Evolutionary conservation across 1,139 yeast species (phyloP).

Genomic region (Yamadazyma jaroonii): DNA sequence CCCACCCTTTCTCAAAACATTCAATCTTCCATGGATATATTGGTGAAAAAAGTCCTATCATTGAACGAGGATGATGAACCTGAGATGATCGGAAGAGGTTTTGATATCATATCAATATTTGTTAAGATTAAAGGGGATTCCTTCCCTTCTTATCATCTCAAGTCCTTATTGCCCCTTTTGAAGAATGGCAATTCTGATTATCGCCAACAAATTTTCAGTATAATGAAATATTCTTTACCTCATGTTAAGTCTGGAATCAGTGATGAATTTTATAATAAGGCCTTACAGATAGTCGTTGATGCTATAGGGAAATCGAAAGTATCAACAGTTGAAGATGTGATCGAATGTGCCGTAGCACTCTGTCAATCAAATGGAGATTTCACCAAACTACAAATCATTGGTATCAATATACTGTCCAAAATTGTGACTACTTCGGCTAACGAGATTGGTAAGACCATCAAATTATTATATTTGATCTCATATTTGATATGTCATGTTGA

Average conservation of each 20-base stretch:
- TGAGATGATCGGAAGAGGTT: background rate
- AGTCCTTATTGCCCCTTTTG: slow-evolving; percentile 57
- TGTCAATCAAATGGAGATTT: slow-evolving; percentile 30
- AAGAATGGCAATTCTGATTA: slow-evolving; percentile 43
- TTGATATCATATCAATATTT: slow-evolving; percentile 49
- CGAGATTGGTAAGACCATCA: too few relatives aligned
- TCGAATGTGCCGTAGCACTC: slow-evolving; percentile 63
- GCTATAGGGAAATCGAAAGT: slow-evolving; percentile 50
- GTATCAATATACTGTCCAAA: too few relatives aligned
- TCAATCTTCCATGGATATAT: background rate
- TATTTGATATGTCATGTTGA: slow-evolving; percentile 67
- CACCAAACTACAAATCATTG: too few relatives aligned
- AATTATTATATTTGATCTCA: slow-evolving; percentile 49
- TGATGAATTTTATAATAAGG: slow-evolving; percentile 46
- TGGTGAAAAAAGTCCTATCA: background rate
- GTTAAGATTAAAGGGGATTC: slow-evolving; percentile 50
- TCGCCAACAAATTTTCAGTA: slow-evolving; percentile 48
- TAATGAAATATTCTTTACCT: slow-evolving; percentile 51
- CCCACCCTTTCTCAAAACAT: background rate
- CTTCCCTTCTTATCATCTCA: slow-evolving; percentile 63
- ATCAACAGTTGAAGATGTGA: slow-evolving; percentile 62
- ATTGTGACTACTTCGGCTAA: too few relatives aligned
- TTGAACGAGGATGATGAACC: background rate
- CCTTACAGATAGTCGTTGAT: slow-evolving; percentile 52
- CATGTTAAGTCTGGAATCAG: slow-evolving; percentile 40